Conservation (phyloP, 805 yeast species). For the Nakazawaea wyomingensis region DNA sequence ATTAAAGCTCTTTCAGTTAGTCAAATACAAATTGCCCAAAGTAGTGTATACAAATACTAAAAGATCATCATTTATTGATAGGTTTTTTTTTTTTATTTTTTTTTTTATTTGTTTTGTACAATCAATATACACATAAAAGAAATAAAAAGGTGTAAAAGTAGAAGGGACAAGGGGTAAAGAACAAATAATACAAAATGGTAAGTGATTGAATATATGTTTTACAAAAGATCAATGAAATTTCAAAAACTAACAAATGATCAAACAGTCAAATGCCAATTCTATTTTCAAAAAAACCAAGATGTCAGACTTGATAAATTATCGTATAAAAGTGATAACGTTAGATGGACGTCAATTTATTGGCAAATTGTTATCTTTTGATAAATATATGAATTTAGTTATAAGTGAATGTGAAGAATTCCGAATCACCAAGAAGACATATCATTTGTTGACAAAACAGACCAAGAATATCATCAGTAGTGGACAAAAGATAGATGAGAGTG, state of each 20-base stretch:
- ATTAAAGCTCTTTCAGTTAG: no score
- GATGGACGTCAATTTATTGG: constrained; percentile 81
- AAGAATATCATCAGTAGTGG: constrained; percentile 5
- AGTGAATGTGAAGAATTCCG: constrained; percentile 83
- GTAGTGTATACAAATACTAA: no score
- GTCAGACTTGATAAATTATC: constrained; percentile 68
- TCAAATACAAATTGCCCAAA: no score
- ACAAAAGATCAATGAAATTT: background rate
- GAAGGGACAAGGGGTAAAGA: no score
- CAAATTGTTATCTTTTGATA: constrained; percentile 80
- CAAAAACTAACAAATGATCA: background rate
- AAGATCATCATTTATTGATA: no score
- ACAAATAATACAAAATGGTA: background rate
- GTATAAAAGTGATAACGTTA: constrained; percentile 66
- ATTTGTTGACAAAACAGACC: constrained; percentile 26
- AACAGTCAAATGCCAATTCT: constrained; percentile 14
- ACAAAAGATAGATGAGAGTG: constrained; percentile 19
- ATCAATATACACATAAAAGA: no score
- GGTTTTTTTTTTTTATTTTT: no score
- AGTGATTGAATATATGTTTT: background rate
- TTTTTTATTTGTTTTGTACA: no score
- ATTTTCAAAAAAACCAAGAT: constrained; percentile 30
- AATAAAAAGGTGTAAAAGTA: no score
- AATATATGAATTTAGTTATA: constrained; percentile 80
- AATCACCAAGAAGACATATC: constrained; percentile 54